Percentiles rank a stretch among this genome's conserved stretches.
Evolutionary conservation across 768 basidiomycete genomes (phyloP).

Genomic region (Chiua virens): DNA sequence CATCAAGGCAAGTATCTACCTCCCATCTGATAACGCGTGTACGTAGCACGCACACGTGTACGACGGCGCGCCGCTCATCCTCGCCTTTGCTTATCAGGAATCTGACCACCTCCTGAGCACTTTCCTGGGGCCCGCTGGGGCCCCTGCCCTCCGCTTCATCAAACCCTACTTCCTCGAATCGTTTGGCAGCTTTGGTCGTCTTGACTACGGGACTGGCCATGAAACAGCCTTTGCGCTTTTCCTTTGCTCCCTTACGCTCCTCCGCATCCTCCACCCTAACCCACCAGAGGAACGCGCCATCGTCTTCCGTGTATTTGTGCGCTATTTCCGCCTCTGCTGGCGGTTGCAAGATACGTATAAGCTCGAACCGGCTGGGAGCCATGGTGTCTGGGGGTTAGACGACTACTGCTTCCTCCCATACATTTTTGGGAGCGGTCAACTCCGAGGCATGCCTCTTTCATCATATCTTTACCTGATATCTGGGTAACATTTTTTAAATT

Average conservation of each 20-base stretch:
- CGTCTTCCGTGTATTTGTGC: conserved; percentile 62
- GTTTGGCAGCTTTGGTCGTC: conserved; percentile 86
- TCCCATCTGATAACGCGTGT: neutral
- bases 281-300: conserved; percentile 61
- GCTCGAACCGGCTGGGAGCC: conserved; percentile 94
- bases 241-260: conserved; percentile 67
- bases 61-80: neutral
- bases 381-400: conserved; percentile 97
- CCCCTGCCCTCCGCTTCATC: conserved; percentile 56
- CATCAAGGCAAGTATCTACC: conserved; percentile 55
- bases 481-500: neutral
- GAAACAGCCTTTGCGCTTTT: conserved; percentile 87
- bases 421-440: conserved; percentile 87
- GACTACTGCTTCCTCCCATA: conserved; percentile 90
- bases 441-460: conserved; percentile 56
- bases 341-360: conserved; percentile 84
- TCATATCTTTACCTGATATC: neutral
- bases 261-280: conserved; percentile 60
- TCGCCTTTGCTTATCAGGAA: conserved; percentile 38
- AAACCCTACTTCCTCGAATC: conserved; percentile 78
- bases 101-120: conserved; percentile 48
- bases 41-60: neutral
- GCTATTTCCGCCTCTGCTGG: conserved; percentile 84
- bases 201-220: conserved; percentile 98
- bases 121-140: conserved; percentile 48